Conservation (phyloP, 1,284 basidiomycete species). For the Spongispora temasekensis region DNA sequence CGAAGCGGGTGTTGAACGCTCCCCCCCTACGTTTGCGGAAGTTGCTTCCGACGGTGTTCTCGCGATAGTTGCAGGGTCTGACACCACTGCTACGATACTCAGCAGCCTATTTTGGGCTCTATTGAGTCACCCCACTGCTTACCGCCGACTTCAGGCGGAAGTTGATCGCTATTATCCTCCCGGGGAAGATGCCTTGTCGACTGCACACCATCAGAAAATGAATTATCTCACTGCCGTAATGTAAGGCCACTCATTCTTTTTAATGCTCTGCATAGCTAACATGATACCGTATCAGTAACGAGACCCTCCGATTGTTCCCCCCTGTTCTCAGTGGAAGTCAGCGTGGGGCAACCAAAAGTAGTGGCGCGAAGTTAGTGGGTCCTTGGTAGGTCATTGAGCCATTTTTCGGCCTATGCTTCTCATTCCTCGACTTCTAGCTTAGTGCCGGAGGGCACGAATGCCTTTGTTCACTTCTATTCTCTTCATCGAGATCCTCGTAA, state of each 20-base stretch:
- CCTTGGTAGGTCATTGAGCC: conserved; percentile 29
- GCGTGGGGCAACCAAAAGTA: conserved; percentile 44
- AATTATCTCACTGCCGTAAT: conserved; percentile 53
- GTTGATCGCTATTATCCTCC: conserved; percentile 47
- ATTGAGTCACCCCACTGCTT: conserved; percentile 44
- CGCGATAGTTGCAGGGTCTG: conserved; percentile 58
- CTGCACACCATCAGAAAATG: conserved; percentile 40
- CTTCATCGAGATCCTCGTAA: conserved; percentile 44
- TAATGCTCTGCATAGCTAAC: conserved; percentile 10
- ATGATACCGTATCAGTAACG: conserved; percentile 47
- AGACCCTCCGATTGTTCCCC: conserved; percentile 56
- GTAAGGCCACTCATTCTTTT: conserved; percentile 36
- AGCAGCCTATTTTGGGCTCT: conserved; percentile 49
- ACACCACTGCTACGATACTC: conserved; percentile 53
- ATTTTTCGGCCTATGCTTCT: conserved; percentile 17
- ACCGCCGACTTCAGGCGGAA: conserved; percentile 49
- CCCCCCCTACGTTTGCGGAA: conserved; percentile 38
- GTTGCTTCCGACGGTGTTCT: conserved; percentile 48
- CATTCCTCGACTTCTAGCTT: conserved; percentile 38
- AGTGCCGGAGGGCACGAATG: conserved; percentile 50
- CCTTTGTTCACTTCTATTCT: conserved; percentile 49
- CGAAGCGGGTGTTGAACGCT: conserved; percentile 45
- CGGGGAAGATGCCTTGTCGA: conserved; percentile 40
- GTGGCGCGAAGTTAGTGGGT: conserved; percentile 39
- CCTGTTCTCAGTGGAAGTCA: conserved; percentile 53